A percentile compares a stretch with the other conserved stretches of the same genome.
Evolutionary conservation across 2,329 filamentous ascomycete species (phyloP).

Genomic region (Colletotrichum endophyticum): DNA sequence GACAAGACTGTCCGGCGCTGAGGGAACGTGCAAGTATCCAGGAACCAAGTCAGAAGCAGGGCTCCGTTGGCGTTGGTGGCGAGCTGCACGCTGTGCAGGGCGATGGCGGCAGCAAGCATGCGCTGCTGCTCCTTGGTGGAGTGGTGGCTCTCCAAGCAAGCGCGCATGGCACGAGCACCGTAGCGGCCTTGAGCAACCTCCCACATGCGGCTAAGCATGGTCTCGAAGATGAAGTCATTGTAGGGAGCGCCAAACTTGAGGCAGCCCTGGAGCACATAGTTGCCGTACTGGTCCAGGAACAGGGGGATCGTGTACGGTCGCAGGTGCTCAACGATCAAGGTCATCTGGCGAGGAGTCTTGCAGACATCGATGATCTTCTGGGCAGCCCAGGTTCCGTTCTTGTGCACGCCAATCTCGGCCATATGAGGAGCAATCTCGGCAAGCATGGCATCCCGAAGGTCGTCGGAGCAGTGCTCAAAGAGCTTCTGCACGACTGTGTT

Average conservation of each 20-base stretch:
- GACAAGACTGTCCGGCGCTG: constrained; percentile 89
- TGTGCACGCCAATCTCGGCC: constrained; percentile 96
- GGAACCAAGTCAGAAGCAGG: constrained; percentile 92
- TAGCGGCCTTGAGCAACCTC: constrained; percentile 92
- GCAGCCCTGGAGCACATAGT: constrained; percentile 97
- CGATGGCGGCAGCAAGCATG: constrained; percentile 91
- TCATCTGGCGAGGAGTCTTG: constrained; percentile 83
- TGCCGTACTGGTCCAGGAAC: constrained; percentile 97
- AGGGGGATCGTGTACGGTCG: constrained; percentile 87
- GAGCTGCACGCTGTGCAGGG: constrained; percentile 94
- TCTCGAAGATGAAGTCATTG: constrained; percentile 98
- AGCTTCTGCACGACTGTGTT: constrained; percentile 99
- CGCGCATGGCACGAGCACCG: constrained; percentile 93
- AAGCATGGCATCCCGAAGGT: constrained; percentile 90
- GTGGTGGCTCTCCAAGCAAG: constrained; percentile 95
- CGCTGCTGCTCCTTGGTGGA: constrained; percentile 94
- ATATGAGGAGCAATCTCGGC: constrained; percentile 86
- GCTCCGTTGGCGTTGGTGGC: constrained; percentile 97
- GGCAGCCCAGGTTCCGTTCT: constrained; percentile 98
- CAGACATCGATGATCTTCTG: constrained; percentile 99
- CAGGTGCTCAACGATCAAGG: constrained; percentile 81
- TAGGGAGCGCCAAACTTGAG: constrained; percentile 87
- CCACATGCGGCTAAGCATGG: constrained; percentile 94
- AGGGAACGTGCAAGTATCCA: constrained; percentile 97
- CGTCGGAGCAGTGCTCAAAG: constrained; percentile 94